These are phyloP conservation scores for Auxenochlorella pyrenoidosa DNA, from an alignment of 139 green algal species.

Conservation along the genomic window DNA sequence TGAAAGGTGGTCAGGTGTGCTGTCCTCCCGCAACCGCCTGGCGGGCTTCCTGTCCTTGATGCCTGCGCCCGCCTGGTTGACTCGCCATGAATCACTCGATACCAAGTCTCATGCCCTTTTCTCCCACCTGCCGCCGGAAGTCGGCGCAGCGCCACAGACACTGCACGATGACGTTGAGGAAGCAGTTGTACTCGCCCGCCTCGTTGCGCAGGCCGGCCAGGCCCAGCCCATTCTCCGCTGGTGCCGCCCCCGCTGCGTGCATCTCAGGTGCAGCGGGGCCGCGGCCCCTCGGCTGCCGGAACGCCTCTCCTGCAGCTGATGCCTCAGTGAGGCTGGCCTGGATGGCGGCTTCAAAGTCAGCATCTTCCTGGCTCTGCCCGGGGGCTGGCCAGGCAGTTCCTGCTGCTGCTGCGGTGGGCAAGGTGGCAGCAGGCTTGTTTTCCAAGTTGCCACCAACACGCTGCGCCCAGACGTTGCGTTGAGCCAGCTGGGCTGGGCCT, in stretches of 20 bases:
- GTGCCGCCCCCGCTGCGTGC: not conserved
- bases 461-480: too few species aligned
- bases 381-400: not conserved
- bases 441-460: not conserved
- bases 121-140: slow-evolving; percentile 26
- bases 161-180: slow-evolving; percentile 91
- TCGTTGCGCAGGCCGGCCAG: slow-evolving; percentile 15
- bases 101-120: too few species aligned
- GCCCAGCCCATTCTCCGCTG: not conserved
- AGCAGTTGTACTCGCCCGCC: slow-evolving; percentile 84
- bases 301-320: not conserved
- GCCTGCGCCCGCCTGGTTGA: too few species aligned
- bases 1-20: too few species aligned
- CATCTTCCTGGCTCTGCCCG: slow-evolving; percentile 6
- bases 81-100: too few species aligned
- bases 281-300: not conserved
- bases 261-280: not conserved
- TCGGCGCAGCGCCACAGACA: slow-evolving; percentile 17
- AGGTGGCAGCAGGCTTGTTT: not conserved
- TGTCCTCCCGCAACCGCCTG: too few species aligned
- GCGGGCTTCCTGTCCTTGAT: too few species aligned
- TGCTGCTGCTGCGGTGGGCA: not conserved
- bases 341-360: not conserved
- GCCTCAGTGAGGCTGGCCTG: slow-evolving; percentile 11
- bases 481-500: too few species aligned